Conservation (phyloP, 2,329 filamentous ascomycete species). For the Gnomoniopsis sp. region DNA sequence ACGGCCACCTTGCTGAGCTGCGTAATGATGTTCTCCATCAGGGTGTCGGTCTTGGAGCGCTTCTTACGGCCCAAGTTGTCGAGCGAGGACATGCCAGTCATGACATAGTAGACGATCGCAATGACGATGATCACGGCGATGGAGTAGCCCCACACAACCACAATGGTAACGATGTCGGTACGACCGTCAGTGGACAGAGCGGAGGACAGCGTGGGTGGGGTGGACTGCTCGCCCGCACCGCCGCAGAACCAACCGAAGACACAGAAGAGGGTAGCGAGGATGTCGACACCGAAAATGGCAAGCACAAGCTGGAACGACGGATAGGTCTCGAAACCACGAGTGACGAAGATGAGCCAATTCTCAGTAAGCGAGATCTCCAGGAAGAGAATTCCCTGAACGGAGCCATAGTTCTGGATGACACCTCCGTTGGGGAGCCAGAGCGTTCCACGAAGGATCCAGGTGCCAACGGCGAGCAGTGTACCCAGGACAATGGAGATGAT, state of each 20-base stretch:
- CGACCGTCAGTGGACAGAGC: conserved; percentile 36
- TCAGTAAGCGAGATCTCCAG: conserved; percentile 69
- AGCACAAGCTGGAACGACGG: conserved; percentile 71
- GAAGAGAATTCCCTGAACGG: conserved; percentile 71
- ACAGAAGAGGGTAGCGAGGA: conserved; percentile 69
- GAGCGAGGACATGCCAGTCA: conserved; percentile 56
- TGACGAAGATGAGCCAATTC: conserved; percentile 78
- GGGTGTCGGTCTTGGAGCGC: conserved; percentile 56
- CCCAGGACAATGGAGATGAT: conserved; percentile 70
- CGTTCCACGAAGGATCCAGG: conserved; percentile 70
- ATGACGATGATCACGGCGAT: conserved; percentile 63
- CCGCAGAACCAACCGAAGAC: conserved; percentile 72
- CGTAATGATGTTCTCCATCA: conserved; percentile 64
- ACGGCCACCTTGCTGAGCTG: conserved; percentile 62
- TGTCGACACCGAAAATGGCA: conserved; percentile 70
- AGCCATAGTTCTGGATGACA: conserved; percentile 71
- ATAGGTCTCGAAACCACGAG: conserved; percentile 68
- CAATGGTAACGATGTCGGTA: conserved; percentile 56
- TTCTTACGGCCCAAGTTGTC: conserved; percentile 62
- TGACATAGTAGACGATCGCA: conserved; percentile 60
- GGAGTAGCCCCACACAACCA: conserved; percentile 62
- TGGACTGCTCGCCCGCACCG: conserved; percentile 32
- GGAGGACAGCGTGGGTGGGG: conserved; percentile 31
- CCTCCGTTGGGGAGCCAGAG: conserved; percentile 67
- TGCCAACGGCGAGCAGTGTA: conserved; percentile 63